Conservation (phyloP, 73 alveolate genomes). For the Tetrahymena thermophila region DNA sequence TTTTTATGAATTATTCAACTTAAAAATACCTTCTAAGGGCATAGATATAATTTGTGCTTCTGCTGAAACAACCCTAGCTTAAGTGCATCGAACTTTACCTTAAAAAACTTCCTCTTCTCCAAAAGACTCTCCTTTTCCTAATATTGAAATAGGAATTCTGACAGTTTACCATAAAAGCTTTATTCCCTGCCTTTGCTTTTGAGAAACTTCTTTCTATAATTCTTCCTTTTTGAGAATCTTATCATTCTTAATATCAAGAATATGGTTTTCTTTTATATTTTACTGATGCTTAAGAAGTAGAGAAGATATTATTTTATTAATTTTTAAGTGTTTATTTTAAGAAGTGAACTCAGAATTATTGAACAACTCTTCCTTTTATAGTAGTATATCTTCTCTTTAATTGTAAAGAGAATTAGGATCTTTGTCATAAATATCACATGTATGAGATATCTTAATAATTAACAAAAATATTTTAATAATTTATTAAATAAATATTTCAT, state of each 20-base stretch:
- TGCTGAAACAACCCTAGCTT: neutral
- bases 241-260: neutral
- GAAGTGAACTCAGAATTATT: neutral
- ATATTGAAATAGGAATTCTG: neutral
- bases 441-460: neutral
- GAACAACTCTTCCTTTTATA: neutral
- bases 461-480: neutral
- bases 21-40: neutral
- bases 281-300: neutral
- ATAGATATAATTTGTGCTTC: neutral
- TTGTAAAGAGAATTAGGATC: neutral
- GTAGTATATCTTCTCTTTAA: neutral
- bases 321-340: neutral
- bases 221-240: neutral
- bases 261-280: neutral
- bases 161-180: neutral
- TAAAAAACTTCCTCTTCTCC: neutral
- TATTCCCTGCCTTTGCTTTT: neutral
- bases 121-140: neutral
- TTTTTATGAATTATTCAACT: neutral
- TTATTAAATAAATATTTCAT: neutral
- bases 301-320: neutral
- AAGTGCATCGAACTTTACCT: neutral
- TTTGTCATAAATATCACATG: neutral
- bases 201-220: neutral